Evolutionary conservation across 331 rosid genomes (phyloP), one percentile per base, ranked within the genome.

Genomic region (Cucumis variabilis): DNA sequence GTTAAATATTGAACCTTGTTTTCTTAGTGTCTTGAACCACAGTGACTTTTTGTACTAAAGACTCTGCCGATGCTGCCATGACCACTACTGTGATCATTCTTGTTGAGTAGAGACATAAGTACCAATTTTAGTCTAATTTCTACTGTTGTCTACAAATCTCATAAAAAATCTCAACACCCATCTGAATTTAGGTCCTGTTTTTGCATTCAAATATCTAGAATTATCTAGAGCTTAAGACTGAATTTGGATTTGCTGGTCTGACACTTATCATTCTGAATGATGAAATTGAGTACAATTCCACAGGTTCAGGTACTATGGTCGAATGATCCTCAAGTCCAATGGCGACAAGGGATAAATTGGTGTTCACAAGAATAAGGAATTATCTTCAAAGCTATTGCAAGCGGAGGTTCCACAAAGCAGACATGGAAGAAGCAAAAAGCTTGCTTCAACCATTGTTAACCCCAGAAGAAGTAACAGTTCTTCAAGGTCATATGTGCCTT

Each of bases 251-350:
- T 63, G 24, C 19, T 41, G 62, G 46, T 48, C 16, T n/a, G n/a
- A n/a, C n/a, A n/a, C n/a, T n/a, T n/a, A 10, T 51, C 27, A 24
- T 85, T 50, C 12, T 85, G 63, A 48, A 48, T 19, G 80, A 50
- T 83, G 37, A 62, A 71, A 63, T 63, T n/a, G 76, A 60, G 72
- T 82, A 25, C 30, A 53, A 67, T 60, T 58, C 66, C 66, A 88
- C 94, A 95, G 99, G 92, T 95, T 79, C 92, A 94, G 90, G 98
- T 96, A 20, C 44, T 95, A 88, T 96, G 99, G 98, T 97, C 98
- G 71, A 93, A 96, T 0, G 99, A 96, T 86, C 98, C 97, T 77
- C 88, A 91, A 50, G 96, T 94, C 20, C 92, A 93, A 89, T 96
- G 99, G 99, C 92, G 98, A 80, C 93, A 96, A 93, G 99, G 99